These are phyloP conservation scores for Biancaea sappan DNA, from an alignment of 306 rosid species.

Conservation along the genomic window DNA sequence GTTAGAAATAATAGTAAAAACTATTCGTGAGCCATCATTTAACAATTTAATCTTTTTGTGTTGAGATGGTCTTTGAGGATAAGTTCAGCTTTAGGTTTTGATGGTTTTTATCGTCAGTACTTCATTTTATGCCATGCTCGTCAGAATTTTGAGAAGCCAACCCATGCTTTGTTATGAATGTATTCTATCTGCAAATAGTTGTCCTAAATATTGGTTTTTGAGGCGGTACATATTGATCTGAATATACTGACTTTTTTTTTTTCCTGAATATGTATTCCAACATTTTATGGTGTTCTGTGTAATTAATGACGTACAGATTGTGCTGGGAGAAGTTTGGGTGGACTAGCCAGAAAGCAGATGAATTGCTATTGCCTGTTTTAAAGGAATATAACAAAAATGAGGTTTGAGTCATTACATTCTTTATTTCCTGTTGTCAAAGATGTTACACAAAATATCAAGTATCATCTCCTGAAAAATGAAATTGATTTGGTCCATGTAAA, in stretches of 20 bases:
- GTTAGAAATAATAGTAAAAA: no score
- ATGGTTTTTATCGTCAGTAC: neutral
- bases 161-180: neutral
- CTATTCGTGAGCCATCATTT: neutral
- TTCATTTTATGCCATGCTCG: neutral
- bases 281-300: constrained; percentile 21
- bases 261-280: constrained; percentile 9
- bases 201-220: constrained; percentile 9
- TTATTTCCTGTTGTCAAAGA: neutral
- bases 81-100: neutral
- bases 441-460: neutral
- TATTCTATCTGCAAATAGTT: neutral
- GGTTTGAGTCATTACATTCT: constrained; percentile 49
- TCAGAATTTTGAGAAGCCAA: no score
- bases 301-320: constrained; percentile 56
- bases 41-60: no score
- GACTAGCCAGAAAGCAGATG: constrained; percentile 86
- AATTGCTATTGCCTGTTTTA: constrained; percentile 80
- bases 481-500: constrained; percentile 22
- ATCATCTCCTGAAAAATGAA: neutral
- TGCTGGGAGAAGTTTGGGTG: constrained; percentile 98
- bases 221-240: neutral
- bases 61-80: no score
- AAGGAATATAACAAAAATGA: constrained; percentile 81
- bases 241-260: neutral